Evolutionary conservation across 768 basidiomycete genomes (phyloP).

Genomic region (Chiua virens): DNA sequence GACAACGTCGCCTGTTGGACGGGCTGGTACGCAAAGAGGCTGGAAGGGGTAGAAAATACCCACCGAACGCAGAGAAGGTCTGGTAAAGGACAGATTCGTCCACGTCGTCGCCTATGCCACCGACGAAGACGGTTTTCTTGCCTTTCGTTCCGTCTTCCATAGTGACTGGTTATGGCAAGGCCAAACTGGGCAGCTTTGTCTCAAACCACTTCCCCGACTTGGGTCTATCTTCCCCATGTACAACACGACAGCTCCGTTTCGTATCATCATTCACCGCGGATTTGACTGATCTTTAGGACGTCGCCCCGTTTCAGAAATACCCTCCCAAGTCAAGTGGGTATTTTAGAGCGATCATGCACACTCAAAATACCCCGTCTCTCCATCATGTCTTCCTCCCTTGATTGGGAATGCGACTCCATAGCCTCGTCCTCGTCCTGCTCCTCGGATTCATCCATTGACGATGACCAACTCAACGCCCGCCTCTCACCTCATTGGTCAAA

Average conservation of each 20-base stretch:
- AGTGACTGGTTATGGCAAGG: background rate
- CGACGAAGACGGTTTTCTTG: constrained; percentile 87
- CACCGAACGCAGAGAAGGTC: constrained; percentile 86
- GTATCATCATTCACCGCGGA: too few species aligned
- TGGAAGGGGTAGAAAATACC: constrained; percentile 18
- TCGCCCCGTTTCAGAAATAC: too few species aligned
- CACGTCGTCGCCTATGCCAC: constrained; percentile 80
- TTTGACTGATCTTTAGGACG: too few species aligned
- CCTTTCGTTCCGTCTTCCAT: constrained; percentile 84
- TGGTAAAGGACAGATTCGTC: constrained; percentile 78
- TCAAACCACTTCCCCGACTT: constrained; percentile 1
- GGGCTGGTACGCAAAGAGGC: constrained; percentile 1
- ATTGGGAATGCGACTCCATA: constrained; percentile 22
- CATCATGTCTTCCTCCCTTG: constrained; percentile 73
- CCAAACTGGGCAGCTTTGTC: constrained; percentile 15
- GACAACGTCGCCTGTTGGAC: constrained; percentile 76
- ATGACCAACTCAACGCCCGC: constrained; percentile 53
- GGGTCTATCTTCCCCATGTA: constrained; percentile 16
- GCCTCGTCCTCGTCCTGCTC: constrained; percentile 43
- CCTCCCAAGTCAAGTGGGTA: constrained; percentile 5
- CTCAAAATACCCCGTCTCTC: constrained; percentile 42
- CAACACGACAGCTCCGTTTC: background rate
- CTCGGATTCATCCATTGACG: constrained; percentile 54
- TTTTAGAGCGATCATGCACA: constrained; percentile 4
- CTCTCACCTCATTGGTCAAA: constrained; percentile 61